A percentile compares a stretch with the other conserved stretches of the same genome.
These are phyloP conservation scores for Phytophthora kernoviae DNA, from an alignment of 352 stramenopile genomes.

Conservation along the genomic window DNA sequence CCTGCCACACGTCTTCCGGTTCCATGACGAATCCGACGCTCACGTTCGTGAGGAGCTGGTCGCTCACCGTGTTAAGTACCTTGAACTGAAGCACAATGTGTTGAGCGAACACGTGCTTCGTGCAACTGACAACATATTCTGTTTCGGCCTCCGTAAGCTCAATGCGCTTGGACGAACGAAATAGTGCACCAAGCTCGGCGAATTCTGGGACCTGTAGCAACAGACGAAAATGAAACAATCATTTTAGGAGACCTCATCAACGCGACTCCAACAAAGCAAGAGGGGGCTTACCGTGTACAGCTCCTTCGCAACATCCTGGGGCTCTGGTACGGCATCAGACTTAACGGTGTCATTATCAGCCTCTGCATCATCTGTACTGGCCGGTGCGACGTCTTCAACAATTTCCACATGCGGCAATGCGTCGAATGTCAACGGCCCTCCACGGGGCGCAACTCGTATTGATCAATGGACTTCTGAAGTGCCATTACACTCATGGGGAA, in stretches of 20 bases:
- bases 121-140: conserved; percentile 97
- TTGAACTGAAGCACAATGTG: conserved; percentile 98
- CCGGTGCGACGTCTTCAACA: conserved; percentile 45
- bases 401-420: conserved; percentile 85
- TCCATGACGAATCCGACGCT: conserved; percentile 92
- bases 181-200: conserved; percentile 92
- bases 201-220: conserved; percentile 92
- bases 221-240: conserved; percentile 5
- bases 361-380: conserved; percentile 42
- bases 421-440: conserved; percentile 82
- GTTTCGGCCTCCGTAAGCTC: conserved; percentile 97
- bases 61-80: conserved; percentile 98
- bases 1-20: conserved; percentile 91
- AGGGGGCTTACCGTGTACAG: conserved; percentile 89
- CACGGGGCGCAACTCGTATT: conserved; percentile 81
- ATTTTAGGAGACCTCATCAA: conserved; percentile 1
- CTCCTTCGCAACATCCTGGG: conserved; percentile 87
- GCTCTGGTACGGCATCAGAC: conserved; percentile 40
- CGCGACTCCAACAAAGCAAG: conserved; percentile 1
- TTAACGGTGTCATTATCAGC: conserved; percentile 32
- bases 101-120: conserved; percentile 97
- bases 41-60: conserved; percentile 96
- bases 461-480: conserved; percentile 87
- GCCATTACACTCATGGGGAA: conserved; percentile 77
- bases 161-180: conserved; percentile 91